Evolutionary conservation across 2,329 filamentous ascomycete species (phyloP).

Genomic region (Lachnellula cervina): DNA sequence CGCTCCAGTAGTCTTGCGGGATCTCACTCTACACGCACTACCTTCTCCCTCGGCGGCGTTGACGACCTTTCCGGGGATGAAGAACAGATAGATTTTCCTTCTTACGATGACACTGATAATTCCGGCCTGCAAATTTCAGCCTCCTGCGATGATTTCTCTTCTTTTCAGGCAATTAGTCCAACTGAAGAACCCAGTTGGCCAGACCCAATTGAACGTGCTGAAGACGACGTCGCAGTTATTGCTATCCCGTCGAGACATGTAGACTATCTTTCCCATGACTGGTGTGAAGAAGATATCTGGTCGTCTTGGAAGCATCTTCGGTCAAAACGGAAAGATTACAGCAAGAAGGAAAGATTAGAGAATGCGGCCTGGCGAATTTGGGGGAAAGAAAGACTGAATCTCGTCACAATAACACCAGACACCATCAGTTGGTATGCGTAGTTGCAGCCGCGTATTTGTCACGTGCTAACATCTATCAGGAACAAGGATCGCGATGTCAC

Average conservation of each 20-base stretch:
- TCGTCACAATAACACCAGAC: slow-evolving; percentile 84
- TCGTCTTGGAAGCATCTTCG: slow-evolving; percentile 94
- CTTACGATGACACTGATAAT: slow-evolving; percentile 2
- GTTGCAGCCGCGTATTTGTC: neutral
- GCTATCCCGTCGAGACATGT: slow-evolving; percentile 60
- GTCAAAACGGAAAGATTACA: slow-evolving; percentile 64
- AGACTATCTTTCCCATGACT: slow-evolving; percentile 92
- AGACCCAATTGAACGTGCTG: slow-evolving; percentile 30
- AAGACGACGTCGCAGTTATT: slow-evolving; percentile 49
- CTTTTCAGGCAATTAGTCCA: neutral
- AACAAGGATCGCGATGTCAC: slow-evolving; percentile 35
- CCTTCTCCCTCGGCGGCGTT: neutral
- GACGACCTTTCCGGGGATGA: slow-evolving; percentile 1
- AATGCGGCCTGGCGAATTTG: slow-evolving; percentile 97
- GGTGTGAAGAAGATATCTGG: slow-evolving; percentile 96
- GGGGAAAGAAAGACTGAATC: slow-evolving; percentile 83
- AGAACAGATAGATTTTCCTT: slow-evolving; percentile 3
- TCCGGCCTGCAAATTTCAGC: neutral
- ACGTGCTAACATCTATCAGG: slow-evolving; percentile 32
- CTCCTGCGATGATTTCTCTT: neutral
- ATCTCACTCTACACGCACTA: neutral
- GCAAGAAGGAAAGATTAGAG: slow-evolving; percentile 62
- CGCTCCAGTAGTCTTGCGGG: neutral
- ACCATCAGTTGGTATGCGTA: slow-evolving; percentile 67
- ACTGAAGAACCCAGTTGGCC: neutral